Evolutionary conservation across 2,329 filamentous ascomycete genomes (phyloP).

Genomic region (Acrodontium crateriforme): DNA sequence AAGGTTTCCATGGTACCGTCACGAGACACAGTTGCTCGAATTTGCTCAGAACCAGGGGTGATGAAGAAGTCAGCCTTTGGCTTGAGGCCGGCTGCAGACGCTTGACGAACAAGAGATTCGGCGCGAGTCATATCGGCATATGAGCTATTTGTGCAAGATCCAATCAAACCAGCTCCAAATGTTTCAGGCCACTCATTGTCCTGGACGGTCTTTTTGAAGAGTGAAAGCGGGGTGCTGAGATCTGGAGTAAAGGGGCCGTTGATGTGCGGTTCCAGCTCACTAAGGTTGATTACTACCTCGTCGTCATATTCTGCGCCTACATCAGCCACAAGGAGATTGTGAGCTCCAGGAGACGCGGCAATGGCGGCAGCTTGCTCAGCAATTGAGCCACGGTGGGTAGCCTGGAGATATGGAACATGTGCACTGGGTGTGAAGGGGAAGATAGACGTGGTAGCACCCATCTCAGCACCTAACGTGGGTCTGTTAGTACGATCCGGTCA

Average conservation of each 20-base stretch:
- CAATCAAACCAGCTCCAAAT: conserved; percentile 86
- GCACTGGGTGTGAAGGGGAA: conserved; percentile 75
- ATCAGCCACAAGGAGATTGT: conserved; percentile 62
- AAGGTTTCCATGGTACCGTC: conserved; percentile 81
- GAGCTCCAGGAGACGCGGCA: conserved; percentile 42
- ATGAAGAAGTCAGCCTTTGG: conserved; percentile 89
- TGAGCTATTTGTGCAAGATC: conserved; percentile 96
- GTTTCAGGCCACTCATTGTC: conserved; percentile 81
- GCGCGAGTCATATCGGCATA: conserved; percentile 98
- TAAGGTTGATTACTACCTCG: conserved; percentile 79
- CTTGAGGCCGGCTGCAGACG: conserved; percentile 74
- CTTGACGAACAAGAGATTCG: conserved; percentile 85
- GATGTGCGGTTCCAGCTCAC: conserved; percentile 82
- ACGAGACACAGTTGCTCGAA: conserved; percentile 81
- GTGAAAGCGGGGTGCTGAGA: conserved; percentile 78
- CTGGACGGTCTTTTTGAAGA: conserved; percentile 73
- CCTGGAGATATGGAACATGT: conserved; percentile 75
- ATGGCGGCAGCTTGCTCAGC: conserved; percentile 52
- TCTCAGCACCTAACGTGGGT: conserved; percentile 79
- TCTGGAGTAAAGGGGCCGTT: conserved; percentile 97
- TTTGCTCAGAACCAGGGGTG: conserved; percentile 92
- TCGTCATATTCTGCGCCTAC: conserved; percentile 76
- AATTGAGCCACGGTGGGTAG: conserved; percentile 64
- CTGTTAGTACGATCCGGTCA: conserved; percentile 31
- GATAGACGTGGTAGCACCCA: conserved; percentile 86